Evolutionary conservation across 1,284 basidiomycete species (phyloP).

Genomic region (Farysia itapuensis): DNA sequence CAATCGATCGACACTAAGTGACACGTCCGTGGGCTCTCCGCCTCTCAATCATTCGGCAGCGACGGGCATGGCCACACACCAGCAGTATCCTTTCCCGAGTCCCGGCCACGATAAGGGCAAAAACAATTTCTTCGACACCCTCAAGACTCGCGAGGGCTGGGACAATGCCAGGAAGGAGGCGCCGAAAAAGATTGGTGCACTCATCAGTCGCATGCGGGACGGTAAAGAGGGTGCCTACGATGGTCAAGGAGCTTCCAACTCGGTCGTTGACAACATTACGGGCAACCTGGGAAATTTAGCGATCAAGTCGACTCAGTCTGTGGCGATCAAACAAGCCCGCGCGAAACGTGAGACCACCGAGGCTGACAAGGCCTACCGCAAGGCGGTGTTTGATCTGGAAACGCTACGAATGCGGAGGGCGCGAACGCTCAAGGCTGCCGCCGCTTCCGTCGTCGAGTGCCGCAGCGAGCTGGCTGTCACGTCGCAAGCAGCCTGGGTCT

Average conservation of each 20-base stretch:
- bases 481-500: constrained; percentile 60
- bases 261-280: constrained; percentile 6
- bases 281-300: constrained; percentile 17
- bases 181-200: constrained; percentile 54
- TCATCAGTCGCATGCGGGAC: constrained; percentile 55
- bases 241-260: constrained; percentile 1
- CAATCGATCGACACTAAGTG: constrained; percentile 14
- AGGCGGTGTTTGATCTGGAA: constrained; percentile 88
- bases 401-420: constrained; percentile 76
- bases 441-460: constrained; percentile 79
- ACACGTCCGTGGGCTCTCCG: constrained; percentile 19
- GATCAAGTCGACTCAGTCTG: constrained; percentile 32
- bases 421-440: constrained; percentile 79
- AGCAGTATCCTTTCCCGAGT: constrained; percentile 13
- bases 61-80: constrained; percentile 1
- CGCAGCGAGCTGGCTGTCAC: constrained; percentile 72
- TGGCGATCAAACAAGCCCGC: constrained; percentile 48
- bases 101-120: constrained; percentile 16
- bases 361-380: constrained; percentile 85
- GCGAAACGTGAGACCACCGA: constrained; percentile 54
- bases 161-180: constrained; percentile 51
- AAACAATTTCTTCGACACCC: constrained; percentile 46
- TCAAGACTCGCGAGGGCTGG: constrained; percentile 53
- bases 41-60: constrained; percentile 6
- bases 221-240: constrained; percentile 13